Evolutionary conservation across 768 basidiomycete species (phyloP), one percentile per base, ranked within the genome.

Genomic region (Kwoniella newhampshirensis): DNA sequence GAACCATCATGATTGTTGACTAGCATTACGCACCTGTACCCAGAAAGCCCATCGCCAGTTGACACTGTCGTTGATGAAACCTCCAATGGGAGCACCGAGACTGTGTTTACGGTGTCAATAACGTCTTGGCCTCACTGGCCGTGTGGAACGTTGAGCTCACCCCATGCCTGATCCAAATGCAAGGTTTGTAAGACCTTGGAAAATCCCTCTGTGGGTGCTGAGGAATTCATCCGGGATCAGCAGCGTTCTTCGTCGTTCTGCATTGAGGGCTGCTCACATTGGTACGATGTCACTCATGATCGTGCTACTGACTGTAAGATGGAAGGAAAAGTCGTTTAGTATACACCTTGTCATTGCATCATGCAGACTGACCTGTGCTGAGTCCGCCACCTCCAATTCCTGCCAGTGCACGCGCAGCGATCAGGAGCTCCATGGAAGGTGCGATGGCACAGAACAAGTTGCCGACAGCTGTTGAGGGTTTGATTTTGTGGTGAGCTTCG

Each of bases 221-320:
- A 8, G n/a, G 11, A 13, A 13, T 17, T 9, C 18, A 15, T 36
- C 18, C 32, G n/a, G 15, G 30, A 32, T 9, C n/a, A n/a, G n/a
- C n/a, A n/a, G n/a, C n/a, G n/a, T n/a, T n/a, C n/a, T n/a, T n/a
- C n/a, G n/a, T n/a, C n/a, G n/a, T n/a, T n/a, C n/a, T n/a, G n/a
- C n/a, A n/a, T n/a, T n/a, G n/a, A n/a, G n/a, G 17, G 2, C 18
- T 28, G 71, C 69, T 89, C 86, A 97, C 77, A 17, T 91, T 88
- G 59, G 56, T 32, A 97, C 87, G 20, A 96, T 80, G 78, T 98
- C 93, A 6, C 88, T 87, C 54, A 90, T 84, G 45, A 89, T 82
- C 52, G 94, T 84, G 64, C 47, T 54, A 21, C 52, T 45, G 44
- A 67, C 61, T 43, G 35, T 11, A 25, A n/a, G n/a, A n/a, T n/a